Conservation (phyloP, 352 stramenopile species). For the Thraustochytrium sp. region DNA sequence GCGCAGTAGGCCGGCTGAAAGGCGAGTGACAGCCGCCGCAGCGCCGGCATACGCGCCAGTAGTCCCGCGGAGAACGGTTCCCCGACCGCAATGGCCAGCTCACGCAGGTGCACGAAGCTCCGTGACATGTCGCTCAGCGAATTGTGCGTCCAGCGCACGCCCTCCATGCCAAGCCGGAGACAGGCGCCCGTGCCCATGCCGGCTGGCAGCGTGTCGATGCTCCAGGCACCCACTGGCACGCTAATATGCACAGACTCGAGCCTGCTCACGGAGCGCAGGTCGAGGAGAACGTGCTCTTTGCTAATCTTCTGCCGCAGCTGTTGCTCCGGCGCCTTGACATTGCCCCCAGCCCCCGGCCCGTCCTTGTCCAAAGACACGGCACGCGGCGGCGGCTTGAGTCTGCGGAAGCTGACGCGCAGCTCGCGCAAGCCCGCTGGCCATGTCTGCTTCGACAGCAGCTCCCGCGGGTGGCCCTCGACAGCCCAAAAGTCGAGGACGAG, state of each 20-base stretch:
- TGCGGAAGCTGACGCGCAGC: neutral
- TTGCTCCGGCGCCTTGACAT: too few species aligned
- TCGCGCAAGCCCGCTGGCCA: neutral
- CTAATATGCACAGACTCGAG: neutral
- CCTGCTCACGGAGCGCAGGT: neutral
- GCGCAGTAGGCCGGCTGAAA: too few species aligned
- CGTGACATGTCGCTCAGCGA: neutral
- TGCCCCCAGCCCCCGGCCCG: too few species aligned
- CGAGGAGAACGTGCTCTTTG: neutral
- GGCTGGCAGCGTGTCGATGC: neutral
- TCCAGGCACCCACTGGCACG: neutral
- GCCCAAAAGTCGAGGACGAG: neutral
- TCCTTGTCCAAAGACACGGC: too few species aligned
- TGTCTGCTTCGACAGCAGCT: neutral
- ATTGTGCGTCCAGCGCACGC: neutral
- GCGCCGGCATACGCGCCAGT: neutral
- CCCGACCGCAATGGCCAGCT: neutral
- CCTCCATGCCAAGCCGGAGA: neutral
- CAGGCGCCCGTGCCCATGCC: neutral
- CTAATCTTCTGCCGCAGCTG: neutral
- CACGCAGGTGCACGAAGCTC: neutral
- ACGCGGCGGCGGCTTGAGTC: neutral
- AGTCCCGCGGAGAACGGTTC: neutral
- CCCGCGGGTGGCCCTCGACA: neutral
- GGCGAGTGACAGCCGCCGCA: neutral